Conservation (phyloP, 768 basidiomycete species). For the Neoboletus magnificus region DNA sequence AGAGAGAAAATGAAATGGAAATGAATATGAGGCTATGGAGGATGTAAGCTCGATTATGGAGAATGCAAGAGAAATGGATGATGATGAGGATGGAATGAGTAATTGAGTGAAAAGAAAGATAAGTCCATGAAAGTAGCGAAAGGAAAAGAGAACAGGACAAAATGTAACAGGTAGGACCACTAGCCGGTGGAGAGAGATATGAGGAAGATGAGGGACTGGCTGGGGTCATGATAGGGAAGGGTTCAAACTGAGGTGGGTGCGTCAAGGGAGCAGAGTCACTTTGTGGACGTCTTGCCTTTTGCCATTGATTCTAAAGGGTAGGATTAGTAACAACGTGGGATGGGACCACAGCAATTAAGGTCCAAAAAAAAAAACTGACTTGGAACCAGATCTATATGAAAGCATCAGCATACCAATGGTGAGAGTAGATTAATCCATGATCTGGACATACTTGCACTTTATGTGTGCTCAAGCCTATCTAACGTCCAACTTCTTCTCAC, state of each 20-base stretch:
- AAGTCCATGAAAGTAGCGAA: no score
- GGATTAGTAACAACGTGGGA: slow-evolving; percentile 6
- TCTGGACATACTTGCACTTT: slow-evolving; percentile 75
- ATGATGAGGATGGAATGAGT: no score
- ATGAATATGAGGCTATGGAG: no score
- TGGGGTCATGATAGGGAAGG: slow-evolving; percentile 49
- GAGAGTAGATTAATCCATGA: neutral
- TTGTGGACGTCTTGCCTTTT: slow-evolving; percentile 78
- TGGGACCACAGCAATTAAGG: neutral
- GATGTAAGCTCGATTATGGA: no score
- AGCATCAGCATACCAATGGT: slow-evolving; percentile 8
- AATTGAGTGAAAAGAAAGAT: no score
- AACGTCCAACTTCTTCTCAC: slow-evolving; percentile 82
- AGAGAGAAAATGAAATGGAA: no score
- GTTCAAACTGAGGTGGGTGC: slow-evolving; percentile 60
- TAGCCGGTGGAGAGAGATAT: slow-evolving; percentile 7
- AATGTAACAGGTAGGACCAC: no score
- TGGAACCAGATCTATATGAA: slow-evolving; percentile 80
- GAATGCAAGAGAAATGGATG: no score
- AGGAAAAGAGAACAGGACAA: no score
- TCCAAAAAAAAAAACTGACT: slow-evolving; percentile 36
- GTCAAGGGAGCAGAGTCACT: slow-evolving; percentile 52
- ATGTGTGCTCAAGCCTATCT: slow-evolving; percentile 85
- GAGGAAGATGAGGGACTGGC: slow-evolving; percentile 26
- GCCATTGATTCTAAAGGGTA: slow-evolving; percentile 69